Percentiles rank a stretch among this genome's conserved stretches.
These are phyloP conservation scores for Cupressus sempervirens DNA, from an alignment of 75 land plant species.

Conservation along the genomic window DNA sequence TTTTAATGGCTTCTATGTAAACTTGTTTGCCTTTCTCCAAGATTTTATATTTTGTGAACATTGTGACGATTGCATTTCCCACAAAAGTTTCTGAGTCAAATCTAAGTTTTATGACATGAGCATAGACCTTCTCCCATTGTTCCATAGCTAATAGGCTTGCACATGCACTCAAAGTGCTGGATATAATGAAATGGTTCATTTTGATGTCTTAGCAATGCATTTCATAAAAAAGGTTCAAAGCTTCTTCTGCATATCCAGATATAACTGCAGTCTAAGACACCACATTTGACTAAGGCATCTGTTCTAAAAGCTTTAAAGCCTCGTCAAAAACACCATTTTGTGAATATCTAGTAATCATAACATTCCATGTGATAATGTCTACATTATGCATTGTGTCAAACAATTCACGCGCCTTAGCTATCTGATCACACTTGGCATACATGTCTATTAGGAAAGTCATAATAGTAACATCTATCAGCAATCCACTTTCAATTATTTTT, in stretches of 20 bases:
- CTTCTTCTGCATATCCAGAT: slow-evolving; percentile 41
- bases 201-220: slow-evolving; percentile 28
- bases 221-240: slow-evolving; percentile 34
- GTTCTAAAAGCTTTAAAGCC: no score
- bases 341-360: no score
- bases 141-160: slow-evolving; percentile 36
- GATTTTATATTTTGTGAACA: slow-evolving; percentile 53
- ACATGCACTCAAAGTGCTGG: slow-evolving; percentile 64
- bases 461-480: no score
- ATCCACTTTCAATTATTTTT: no score
- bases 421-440: no score
- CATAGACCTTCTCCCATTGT: slow-evolving; percentile 53
- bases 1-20: slow-evolving; percentile 23
- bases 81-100: slow-evolving; percentile 47
- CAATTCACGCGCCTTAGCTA: no score
- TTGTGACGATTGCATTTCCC: slow-evolving; percentile 61
- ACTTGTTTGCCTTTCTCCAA: slow-evolving; percentile 59
- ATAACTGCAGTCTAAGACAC: no score
- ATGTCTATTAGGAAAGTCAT: no score
- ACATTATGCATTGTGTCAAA: no score
- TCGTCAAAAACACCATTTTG: no score
- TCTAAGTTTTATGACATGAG: slow-evolving; percentile 41
- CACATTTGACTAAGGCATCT: no score
- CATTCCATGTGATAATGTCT: no score
- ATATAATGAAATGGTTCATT: slow-evolving; percentile 55